phyloP scores from a whole-genome alignment of 495 filamentous ascomycete species.

The Talaromyces proteolyticus region DNA sequence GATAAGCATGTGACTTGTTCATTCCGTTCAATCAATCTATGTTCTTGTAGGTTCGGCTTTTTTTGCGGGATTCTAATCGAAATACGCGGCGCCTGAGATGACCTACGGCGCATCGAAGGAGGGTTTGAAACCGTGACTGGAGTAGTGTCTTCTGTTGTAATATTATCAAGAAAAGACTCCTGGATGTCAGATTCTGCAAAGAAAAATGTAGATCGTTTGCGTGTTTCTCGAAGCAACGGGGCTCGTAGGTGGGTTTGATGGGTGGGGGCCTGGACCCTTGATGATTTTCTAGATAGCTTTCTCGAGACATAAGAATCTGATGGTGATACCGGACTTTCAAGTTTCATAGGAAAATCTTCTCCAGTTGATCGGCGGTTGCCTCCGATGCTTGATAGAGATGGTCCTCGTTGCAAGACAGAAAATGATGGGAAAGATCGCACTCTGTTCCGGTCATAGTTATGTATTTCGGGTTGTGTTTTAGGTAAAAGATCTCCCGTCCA shows the following conservation, averaged over 20 bases:
- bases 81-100: conserved; percentile 42
- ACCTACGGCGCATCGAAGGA: conserved; percentile 40
- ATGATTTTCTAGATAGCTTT: neutral
- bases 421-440: neutral
- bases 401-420: neutral
- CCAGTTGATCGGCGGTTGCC: conserved; percentile 4
- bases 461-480: neutral
- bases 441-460: neutral
- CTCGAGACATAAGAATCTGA: conserved; percentile 4
- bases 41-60: conserved; percentile 13
- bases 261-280: neutral
- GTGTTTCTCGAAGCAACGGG: neutral
- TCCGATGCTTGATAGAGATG: neutral
- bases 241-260: neutral
- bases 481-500: conserved; percentile 8
- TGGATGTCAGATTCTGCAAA: conserved; percentile 1
- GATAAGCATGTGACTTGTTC: conserved; percentile 7
- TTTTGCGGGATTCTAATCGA: conserved; percentile 37
- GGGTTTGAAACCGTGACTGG: conserved; percentile 15
- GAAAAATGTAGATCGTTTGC: neutral
- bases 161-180: neutral
- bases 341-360: conserved; percentile 1
- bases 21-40: conserved; percentile 22
- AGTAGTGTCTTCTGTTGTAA: conserved; percentile 13
- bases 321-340: conserved; percentile 1